Evolutionary conservation across 805 yeast genomes (phyloP), one percentile per base, ranked within the genome.

Genomic region (Diddensiella transvaalensis): DNA sequence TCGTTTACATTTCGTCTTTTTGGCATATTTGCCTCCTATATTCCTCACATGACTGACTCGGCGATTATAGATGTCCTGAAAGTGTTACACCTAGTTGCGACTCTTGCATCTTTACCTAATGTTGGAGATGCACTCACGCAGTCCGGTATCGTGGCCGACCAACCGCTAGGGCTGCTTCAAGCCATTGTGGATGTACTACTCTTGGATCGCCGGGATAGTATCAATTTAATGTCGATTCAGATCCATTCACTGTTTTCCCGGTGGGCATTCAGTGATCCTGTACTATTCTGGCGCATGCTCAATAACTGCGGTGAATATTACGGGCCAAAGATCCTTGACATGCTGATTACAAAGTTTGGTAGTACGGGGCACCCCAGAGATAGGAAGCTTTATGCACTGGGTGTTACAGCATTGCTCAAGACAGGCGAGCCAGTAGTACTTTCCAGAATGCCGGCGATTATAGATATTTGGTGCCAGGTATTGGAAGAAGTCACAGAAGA

Each of bases 401-500:
- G 87, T 0, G 62, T 85, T 5, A 68, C 83, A 2, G 67, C 82
- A 8, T 56, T 85, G 44, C 56, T 78, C 10, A 64, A 73, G 23
- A 66, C 75, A 1, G 70, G 70, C 1, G 52, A 61, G 21, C 50
- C 59, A 2, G 33, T 22, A 4, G 56, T 62, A 1, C 56, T 69
- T 11, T 53, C 60, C n/a, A 65, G 55, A 40, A 60, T 46, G 4
- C 61, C 63, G 22, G 60, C 62, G 2, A 56, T 70, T 8, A 63
- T 78, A 3, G 64, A 71, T 2, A 54, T 74, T 4, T 75, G 80
- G 79, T 66, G 73, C 2, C 69, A 75, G 44, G 73, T 84, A 50
- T 61, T 87, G 42, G 96, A 90, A 57, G 96, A 88, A 60, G 73
- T 85, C 11, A 77, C 81, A 48, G 97, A 90, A 60, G 62, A 58